phyloP scores from a whole-genome alignment of 306 rosid species.

The Dalbergia cultrata region DNA sequence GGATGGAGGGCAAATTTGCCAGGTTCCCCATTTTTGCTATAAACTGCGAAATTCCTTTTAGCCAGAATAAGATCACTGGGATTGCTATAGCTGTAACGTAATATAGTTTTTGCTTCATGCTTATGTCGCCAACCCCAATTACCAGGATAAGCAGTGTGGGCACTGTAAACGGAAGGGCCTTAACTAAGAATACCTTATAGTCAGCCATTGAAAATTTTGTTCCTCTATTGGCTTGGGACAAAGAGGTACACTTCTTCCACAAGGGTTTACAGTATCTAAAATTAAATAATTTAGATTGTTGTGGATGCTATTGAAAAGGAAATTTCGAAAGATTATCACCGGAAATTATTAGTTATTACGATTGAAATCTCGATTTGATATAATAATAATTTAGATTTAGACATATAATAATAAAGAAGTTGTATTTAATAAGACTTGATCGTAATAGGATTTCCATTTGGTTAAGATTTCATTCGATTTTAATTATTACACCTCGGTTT shows the following conservation, averaged over 20 bases:
- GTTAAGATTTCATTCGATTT: neutral
- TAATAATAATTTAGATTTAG: neutral
- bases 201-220: slow-evolving; percentile 11
- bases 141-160: neutral
- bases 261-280: neutral
- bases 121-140: neutral
- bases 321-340: neutral
- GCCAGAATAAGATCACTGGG: neutral
- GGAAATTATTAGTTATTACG: neutral
- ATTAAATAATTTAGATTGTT: neutral
- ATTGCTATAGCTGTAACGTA: neutral
- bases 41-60: neutral
- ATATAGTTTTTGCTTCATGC: neutral
- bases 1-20: neutral
- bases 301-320: neutral
- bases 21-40: neutral
- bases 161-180: neutral
- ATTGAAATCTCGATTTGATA: neutral
- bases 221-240: neutral
- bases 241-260: neutral
- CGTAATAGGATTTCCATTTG: neutral
- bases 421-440: neutral
- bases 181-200: neutral
- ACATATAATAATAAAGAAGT: neutral
- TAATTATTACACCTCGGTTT: neutral